Base-by-base conservation (phyloP, 1,284 basidiomycete species). In the Moesziomyces parantarcticus region DNA sequence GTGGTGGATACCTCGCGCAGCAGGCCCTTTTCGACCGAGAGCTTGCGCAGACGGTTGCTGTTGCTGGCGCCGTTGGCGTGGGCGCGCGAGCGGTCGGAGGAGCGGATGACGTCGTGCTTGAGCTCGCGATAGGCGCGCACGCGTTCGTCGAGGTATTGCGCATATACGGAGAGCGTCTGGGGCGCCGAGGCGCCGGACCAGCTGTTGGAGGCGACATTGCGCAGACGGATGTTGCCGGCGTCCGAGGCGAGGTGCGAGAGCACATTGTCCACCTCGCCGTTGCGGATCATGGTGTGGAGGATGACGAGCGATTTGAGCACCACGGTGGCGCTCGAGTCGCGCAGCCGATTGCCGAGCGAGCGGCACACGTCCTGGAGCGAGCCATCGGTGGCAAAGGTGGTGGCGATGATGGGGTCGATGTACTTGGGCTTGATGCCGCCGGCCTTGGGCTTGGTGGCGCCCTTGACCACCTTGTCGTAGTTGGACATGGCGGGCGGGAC, bases 271-370 rank as follows among this genome's bases (percentile, higher is more conserved):
- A 95, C 94, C 14, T 92, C 89, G 18, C 94, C 95, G 65, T 93
- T 93, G 29, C 95, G 90, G 81, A 99, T 92, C 90, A 99, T 92
- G 32, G 91, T 94, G 84, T 99, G 96, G 21, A 98, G 86, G 7
- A 97, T 92, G 79, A 99, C 90, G 76, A 99, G 87, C 0, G 94
- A 92, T 82, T 99, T 99, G 90, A 98, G 97, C 18, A 94, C 94
- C 82, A 96, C 94, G 52, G 94, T 89, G 32, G 90, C 89, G 84
- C 96, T 97, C 22, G 93, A 90, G 79, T 99, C 96, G 34, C 92
- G 88, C 66, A 99, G 88, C 39, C 93, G 89, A 20, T 90, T 89
- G 2, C 91, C 87, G 36, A 99, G 88, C 1, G 94, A 91, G 77
- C 91, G 91, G 86, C 92, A 92, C 66, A 99, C 92, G 84, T 98